Conservation (phyloP, 2,329 filamentous ascomycete genomes). For the Cadophora sp. region DNA sequence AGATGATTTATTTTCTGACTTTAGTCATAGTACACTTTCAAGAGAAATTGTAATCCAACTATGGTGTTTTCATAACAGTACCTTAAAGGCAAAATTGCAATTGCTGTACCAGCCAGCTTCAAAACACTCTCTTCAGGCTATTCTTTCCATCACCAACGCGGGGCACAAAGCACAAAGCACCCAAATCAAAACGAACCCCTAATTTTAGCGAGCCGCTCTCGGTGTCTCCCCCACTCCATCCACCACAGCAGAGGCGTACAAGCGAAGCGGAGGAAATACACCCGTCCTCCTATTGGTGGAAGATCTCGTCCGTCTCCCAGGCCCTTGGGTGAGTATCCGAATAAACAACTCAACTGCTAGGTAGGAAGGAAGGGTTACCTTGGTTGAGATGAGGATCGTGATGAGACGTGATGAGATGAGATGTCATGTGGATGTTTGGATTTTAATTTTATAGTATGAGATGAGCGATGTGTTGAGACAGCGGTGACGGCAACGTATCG, state of each 20-base stretch:
- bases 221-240: neutral
- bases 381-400: too few relatives aligned
- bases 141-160: neutral
- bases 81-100: neutral
- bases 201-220: slow-evolving; percentile 2
- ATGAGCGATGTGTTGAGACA: too few relatives aligned
- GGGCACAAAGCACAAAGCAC: neutral
- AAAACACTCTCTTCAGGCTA: neutral
- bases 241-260: too few relatives aligned
- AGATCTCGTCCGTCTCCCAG: neutral
- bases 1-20: too few relatives aligned
- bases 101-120: too few relatives aligned
- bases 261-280: slow-evolving; percentile 8
- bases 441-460: too few relatives aligned
- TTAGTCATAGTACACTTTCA: neutral
- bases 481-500: too few relatives aligned
- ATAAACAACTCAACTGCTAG: too few relatives aligned
- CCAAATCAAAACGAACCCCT: neutral
- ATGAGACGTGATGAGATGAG: too few relatives aligned
- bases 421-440: too few relatives aligned
- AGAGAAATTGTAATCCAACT: neutral
- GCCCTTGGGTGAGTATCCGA: neutral
- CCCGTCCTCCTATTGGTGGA: slow-evolving; percentile 11
- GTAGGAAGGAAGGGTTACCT: too few relatives aligned
- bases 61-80: neutral